Conservation (phyloP, 2,329 filamentous ascomycete species). For the Chaetothyriales sp. region DNA sequence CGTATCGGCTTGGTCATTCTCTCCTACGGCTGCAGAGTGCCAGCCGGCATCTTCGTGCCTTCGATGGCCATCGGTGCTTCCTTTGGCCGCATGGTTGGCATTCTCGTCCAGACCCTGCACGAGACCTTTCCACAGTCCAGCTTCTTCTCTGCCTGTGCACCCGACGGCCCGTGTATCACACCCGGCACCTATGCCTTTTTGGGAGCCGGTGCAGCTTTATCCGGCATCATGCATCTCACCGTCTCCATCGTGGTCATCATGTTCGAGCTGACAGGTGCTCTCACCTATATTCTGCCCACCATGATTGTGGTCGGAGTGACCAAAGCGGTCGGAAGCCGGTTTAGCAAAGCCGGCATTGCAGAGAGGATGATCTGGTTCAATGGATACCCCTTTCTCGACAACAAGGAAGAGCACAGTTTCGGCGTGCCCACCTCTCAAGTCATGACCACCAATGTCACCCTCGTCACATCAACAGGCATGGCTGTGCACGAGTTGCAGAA, state of each 20-base stretch:
- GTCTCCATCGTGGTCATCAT: conserved; percentile 97
- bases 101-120: conserved; percentile 78
- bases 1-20: conserved; percentile 79
- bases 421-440: conserved; percentile 83
- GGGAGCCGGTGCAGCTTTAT: conserved; percentile 78
- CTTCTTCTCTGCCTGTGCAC: conserved; percentile 80
- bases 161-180: conserved; percentile 90
- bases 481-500: conserved; percentile 63
- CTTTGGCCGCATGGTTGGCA: conserved; percentile 87
- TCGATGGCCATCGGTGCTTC: conserved; percentile 95
- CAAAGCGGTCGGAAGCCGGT: conserved; percentile 79
- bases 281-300: conserved; percentile 92
- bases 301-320: conserved; percentile 99
- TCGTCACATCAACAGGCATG: conserved; percentile 61
- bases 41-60: conserved; percentile 92
- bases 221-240: conserved; percentile 96
- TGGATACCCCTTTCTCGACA: conserved; percentile 91
- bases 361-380: conserved; percentile 99
- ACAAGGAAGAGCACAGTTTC: conserved; percentile 94
- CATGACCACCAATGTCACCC: conserved; percentile 63
- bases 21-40: conserved; percentile 95
- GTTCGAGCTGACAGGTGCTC: conserved; percentile 94
- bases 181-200: conserved; percentile 95
- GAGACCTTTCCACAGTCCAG: conserved; percentile 67
- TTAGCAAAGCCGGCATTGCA: conserved; percentile 92